Conservation (phyloP, 2,329 filamentous ascomycete species). For the Nannizziopsis barbatae region DNA sequence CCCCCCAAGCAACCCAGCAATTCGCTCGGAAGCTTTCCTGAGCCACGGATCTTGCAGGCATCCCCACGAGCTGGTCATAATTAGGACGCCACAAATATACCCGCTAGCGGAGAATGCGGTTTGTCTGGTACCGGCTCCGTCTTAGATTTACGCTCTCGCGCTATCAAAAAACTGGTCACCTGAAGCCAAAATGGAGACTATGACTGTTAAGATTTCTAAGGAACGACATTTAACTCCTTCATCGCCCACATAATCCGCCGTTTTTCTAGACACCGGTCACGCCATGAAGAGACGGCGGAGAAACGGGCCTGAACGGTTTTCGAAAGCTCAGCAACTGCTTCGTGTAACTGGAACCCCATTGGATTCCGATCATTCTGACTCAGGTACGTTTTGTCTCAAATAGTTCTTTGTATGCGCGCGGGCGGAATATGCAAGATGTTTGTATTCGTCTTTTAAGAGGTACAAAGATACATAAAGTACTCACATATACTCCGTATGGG, state of each 20-base stretch:
- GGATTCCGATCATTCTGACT: no score
- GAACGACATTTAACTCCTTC: conserved; percentile 6
- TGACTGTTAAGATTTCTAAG: not conserved
- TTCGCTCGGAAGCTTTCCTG: not conserved
- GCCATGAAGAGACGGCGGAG: conserved; percentile 5
- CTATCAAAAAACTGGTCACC: not conserved
- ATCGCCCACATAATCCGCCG: not conserved
- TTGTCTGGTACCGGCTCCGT: not conserved
- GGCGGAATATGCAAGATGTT: no score
- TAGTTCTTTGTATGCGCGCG: no score
- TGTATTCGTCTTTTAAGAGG: no score
- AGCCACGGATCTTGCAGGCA: conserved; percentile 1
- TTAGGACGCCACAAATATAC: not conserved
- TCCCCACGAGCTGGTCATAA: not conserved
- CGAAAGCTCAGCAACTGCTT: no score
- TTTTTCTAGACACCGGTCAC: not conserved
- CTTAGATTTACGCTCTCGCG: no score
- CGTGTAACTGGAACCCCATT: no score
- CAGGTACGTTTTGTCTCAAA: no score
- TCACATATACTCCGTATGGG: no score
- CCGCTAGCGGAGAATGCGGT: not conserved
- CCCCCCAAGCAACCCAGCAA: no score
- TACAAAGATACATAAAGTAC: no score
- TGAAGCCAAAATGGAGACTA: conserved; percentile 1
- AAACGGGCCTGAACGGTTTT: conserved; percentile 1